Base-by-base conservation (phyloP, 176 grass and related monocot genomes). In the Oryza officinalis region DNA sequence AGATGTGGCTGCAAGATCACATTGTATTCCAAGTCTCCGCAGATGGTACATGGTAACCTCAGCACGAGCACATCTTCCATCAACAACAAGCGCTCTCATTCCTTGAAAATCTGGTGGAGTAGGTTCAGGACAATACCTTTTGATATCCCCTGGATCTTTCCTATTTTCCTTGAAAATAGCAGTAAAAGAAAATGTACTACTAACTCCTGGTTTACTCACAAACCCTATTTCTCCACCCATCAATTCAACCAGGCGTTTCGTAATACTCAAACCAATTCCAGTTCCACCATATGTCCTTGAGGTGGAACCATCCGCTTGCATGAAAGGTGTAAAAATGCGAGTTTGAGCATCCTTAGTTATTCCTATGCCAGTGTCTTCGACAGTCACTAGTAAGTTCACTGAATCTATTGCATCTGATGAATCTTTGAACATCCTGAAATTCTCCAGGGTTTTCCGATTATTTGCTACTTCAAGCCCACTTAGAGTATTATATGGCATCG, bases 171-270 rank as follows among this genome's bases (percentile, higher is more conserved):
- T 85, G 66, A 88, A 92, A 75, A 85, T 73, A 71, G 90, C 90
- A 88, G 90, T 92, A 84, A 95, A 95, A 60, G 83, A 90, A 88
- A 95, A 95, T 38, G 93, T 95, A 85, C 90, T 92, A 15, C 93
- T 90, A 78, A 90, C 82, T 61, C 65, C 78, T 26, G 87, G 68
- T 59, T 88, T 86, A 80, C 87, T 90, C 20, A 69, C 74, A 82
- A 94, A 90, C 0, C 81, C 74, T 75, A 92, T 77, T 81, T 88
- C 73, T 68, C 87, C 89, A 27, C 87, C 85, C 93, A 95, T 95
- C 63, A 94, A 67, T 67, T 88, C 85, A 47, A 92, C 93, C 37
- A 95, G 90, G 49, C 85, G 59, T 85, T 90, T 95, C n/a, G 87
- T 95, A 73, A 95, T 95, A 83, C 87, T 95, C 83, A 95, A 86